Percentiles rank a stretch among this genome's conserved stretches.
Conservation (phyloP, 106 monocot species). For the Dendrobium nobile region DNA sequence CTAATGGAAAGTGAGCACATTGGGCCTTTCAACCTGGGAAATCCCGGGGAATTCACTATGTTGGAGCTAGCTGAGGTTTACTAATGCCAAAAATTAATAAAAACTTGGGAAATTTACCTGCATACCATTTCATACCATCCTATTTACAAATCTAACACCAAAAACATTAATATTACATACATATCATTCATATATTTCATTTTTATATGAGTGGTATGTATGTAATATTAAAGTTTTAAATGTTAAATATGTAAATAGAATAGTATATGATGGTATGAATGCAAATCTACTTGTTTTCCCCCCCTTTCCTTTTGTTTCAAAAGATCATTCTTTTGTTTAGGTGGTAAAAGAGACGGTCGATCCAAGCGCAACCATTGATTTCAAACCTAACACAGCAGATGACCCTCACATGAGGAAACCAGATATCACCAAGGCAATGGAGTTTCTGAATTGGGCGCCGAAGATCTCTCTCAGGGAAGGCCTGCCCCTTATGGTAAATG, state of each 20-base stretch:
- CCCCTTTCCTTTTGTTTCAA: not conserved
- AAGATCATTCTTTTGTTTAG: not conserved
- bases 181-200: no score
- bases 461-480: slow-evolving; percentile 67
- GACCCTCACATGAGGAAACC: slow-evolving; percentile 89
- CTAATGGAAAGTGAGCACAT: slow-evolving; percentile 68
- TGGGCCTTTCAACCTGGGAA: slow-evolving; percentile 65
- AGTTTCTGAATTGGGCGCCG: slow-evolving; percentile 74
- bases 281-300: not conserved
- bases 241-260: no score
- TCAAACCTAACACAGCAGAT: slow-evolving; percentile 76
- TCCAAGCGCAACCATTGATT: slow-evolving; percentile 66
- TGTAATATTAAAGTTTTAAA: no score
- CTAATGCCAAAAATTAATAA: not conserved
- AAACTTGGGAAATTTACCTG: not conserved
- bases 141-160: no score
- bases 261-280: no score
- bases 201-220: no score
- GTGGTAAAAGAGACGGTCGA: slow-evolving; percentile 79
- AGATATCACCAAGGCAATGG: slow-evolving; percentile 71
- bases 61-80: slow-evolving; percentile 82
- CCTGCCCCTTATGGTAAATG: slow-evolving; percentile 75
- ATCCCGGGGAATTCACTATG: slow-evolving; percentile 75
- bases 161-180: no score
- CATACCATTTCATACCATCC: not conserved